A percentile compares a stretch with the other conserved stretches of the same genome.
phyloP scores from a whole-genome alignment of 1,139 yeast genomes.

The Pichia sp. region DNA sequence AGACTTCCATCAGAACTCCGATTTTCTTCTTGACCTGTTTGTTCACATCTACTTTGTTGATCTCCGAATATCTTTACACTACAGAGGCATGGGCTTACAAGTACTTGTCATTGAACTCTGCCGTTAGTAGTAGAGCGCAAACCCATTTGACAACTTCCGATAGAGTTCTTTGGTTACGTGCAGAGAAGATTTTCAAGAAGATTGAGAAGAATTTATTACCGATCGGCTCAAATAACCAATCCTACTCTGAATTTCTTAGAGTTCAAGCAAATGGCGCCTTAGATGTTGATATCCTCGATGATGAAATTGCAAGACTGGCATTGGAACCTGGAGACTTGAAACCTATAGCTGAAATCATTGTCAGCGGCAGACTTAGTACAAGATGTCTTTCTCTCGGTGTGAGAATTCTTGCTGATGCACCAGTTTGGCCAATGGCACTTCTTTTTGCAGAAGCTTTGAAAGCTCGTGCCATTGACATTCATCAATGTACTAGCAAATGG shows the following conservation, averaged over 20 bases:
- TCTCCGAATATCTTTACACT: slow-evolving; percentile 52
- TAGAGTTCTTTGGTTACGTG: slow-evolving; percentile 42
- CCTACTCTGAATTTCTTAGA: slow-evolving; percentile 51
- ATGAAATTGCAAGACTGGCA: slow-evolving; percentile 35
- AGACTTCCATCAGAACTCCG: slow-evolving; percentile 63
- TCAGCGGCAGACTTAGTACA: slow-evolving; percentile 43
- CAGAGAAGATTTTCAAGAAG: slow-evolving; percentile 44
- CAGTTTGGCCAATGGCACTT: slow-evolving; percentile 75
- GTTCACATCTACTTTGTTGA: slow-evolving; percentile 50
- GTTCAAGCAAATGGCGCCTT: slow-evolving; percentile 49
- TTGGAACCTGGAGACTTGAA: slow-evolving; percentile 35
- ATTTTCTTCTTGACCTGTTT: slow-evolving; percentile 65
- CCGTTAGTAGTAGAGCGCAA: slow-evolving; percentile 2
- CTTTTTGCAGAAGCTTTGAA: slow-evolving; percentile 71
- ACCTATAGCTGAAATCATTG: slow-evolving; percentile 37
- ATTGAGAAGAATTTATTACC: slow-evolving; percentile 48
- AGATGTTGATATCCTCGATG: slow-evolving; percentile 41
- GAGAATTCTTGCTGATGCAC: slow-evolving; percentile 69
- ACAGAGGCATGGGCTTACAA: slow-evolving; percentile 45
- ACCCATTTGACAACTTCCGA: slow-evolving; percentile 34
- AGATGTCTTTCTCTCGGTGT: slow-evolving; percentile 61
- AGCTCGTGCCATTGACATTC: slow-evolving; percentile 46
- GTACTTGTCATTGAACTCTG: slow-evolving; percentile 19
- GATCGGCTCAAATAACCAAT: slow-evolving; percentile 34
- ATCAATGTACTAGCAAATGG: slow-evolving; percentile 13